A percentile compares a stretch with the other conserved stretches of the same genome.
These are phyloP conservation scores for Trichoderma lentiforme DNA, from an alignment of 2,329 filamentous ascomycete genomes.

Conservation along the genomic window DNA sequence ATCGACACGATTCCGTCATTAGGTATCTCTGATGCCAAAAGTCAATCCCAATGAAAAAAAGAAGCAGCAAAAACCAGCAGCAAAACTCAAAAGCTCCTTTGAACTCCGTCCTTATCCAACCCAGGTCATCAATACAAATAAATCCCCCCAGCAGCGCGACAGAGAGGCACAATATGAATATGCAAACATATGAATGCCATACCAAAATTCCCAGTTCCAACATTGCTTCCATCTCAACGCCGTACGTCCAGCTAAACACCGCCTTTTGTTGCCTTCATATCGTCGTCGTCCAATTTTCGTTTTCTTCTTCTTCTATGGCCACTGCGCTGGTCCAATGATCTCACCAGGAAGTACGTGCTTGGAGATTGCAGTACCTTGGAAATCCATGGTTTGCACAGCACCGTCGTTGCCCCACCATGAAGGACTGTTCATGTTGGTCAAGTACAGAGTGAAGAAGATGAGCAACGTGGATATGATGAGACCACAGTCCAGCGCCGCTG, in stretches of 20 bases:
- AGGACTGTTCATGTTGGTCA: constrained; percentile 54
- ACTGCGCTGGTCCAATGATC: constrained; percentile 50
- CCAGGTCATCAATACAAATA: background rate
- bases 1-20: background rate
- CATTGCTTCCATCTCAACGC: constrained; percentile 7
- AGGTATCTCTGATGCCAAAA: constrained; percentile 3
- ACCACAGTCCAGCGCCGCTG: constrained; percentile 67
- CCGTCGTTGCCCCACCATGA: constrained; percentile 61
- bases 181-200: background rate
- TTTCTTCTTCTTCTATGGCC: constrained; percentile 31
- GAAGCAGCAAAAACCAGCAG: background rate
- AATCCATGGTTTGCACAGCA: constrained; percentile 47
- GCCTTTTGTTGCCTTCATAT: background rate
- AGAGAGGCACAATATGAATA: background rate
- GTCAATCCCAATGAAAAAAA: background rate
- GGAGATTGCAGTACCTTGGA: constrained; percentile 41
- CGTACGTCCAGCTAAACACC: background rate
- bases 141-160: background rate
- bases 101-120: background rate
- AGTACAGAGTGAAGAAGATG: constrained; percentile 65
- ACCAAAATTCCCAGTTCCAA: background rate
- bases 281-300: background rate
- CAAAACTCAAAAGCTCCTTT: background rate
- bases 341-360: constrained; percentile 40
- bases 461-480: constrained; percentile 64